These are phyloP conservation scores for Phytophthora cajani DNA, from an alignment of 352 stramenopile genomes.

Conservation along the genomic window DNA sequence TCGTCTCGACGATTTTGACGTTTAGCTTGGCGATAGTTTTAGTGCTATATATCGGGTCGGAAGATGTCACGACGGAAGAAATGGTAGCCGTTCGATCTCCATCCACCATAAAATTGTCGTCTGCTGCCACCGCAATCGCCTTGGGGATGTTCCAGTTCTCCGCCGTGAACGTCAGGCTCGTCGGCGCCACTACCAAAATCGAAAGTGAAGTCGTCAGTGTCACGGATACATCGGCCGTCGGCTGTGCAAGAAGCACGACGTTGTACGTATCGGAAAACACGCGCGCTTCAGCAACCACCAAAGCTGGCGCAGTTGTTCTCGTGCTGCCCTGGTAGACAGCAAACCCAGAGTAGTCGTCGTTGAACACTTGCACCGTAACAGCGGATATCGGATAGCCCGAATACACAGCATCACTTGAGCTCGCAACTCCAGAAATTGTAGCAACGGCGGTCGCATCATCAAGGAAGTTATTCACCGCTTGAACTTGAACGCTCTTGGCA, in stretches of 20 bases:
- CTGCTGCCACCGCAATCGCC: slow-evolving; percentile 46
- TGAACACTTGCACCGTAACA: slow-evolving; percentile 51
- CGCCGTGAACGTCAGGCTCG: slow-evolving; percentile 43
- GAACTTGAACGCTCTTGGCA: slow-evolving; percentile 41
- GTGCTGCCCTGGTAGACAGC: slow-evolving; percentile 48
- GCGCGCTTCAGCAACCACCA: slow-evolving; percentile 57
- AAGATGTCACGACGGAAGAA: slow-evolving; percentile 31
- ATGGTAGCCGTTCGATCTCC: slow-evolving; percentile 49
- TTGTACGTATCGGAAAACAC: slow-evolving; percentile 60
- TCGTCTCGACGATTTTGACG: slow-evolving; percentile 70
- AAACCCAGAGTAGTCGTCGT: slow-evolving; percentile 61
- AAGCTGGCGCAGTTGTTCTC: slow-evolving; percentile 36
- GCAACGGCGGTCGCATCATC: slow-evolving; percentile 48
- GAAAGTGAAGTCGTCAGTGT: slow-evolving; percentile 38
- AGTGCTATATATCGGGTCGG: slow-evolving; percentile 39
- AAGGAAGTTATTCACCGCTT: slow-evolving; percentile 58
- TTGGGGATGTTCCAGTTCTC: slow-evolving; percentile 60
- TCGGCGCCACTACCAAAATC: slow-evolving; percentile 50
- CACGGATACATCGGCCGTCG: slow-evolving; percentile 46
- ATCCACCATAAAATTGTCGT: slow-evolving; percentile 57
- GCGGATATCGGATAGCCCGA: slow-evolving; percentile 19
- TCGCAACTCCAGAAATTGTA: slow-evolving; percentile 31
- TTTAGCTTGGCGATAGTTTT: slow-evolving; percentile 35
- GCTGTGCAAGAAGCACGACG: slow-evolving; percentile 55
- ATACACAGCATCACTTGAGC: slow-evolving; percentile 51